phyloP scores from a whole-genome alignment of 768 basidiomycete genomes.

The Phaffia australis region DNA sequence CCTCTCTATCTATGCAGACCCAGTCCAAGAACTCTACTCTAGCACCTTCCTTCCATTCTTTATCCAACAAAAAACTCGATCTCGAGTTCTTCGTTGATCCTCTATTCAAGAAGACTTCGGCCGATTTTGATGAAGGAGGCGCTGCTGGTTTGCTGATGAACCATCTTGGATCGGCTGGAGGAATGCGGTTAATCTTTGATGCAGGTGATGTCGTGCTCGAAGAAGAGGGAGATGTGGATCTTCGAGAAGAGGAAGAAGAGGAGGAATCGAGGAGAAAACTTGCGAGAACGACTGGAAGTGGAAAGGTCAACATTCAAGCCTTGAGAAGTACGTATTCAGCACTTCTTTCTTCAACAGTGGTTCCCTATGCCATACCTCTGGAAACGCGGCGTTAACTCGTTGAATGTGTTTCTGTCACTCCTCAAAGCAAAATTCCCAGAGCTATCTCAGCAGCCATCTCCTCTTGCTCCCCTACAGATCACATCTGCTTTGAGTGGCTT shows the following conservation, averaged over 20 bases:
- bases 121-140: slow-evolving; percentile 97
- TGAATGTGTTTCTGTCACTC: too few species aligned
- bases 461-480: slow-evolving; percentile 30
- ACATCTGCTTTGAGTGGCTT: slow-evolving; percentile 41
- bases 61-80: slow-evolving; percentile 85
- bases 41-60: slow-evolving; percentile 69
- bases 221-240: slow-evolving; percentile 59
- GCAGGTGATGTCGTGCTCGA: slow-evolving; percentile 67
- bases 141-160: slow-evolving; percentile 95
- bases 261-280: slow-evolving; percentile 44
- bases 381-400: too few species aligned
- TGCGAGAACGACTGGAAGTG: slow-evolving; percentile 47
- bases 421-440: slow-evolving; percentile 33
- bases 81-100: slow-evolving; percentile 95
- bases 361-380: too few species aligned
- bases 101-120: slow-evolving; percentile 91
- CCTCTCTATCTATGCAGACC: slow-evolving; percentile 29
- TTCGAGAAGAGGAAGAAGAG: slow-evolving; percentile 49
- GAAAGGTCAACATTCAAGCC: background rate
- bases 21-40: slow-evolving; percentile 71
- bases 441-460: slow-evolving; percentile 71
- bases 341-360: background rate
- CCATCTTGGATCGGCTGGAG: slow-evolving; percentile 75
- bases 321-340: background rate
- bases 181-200: slow-evolving; percentile 85